Evolutionary conservation across 441 rosid genomes (phyloP).

Genomic region (Bocquillonia castaneifolia): DNA sequence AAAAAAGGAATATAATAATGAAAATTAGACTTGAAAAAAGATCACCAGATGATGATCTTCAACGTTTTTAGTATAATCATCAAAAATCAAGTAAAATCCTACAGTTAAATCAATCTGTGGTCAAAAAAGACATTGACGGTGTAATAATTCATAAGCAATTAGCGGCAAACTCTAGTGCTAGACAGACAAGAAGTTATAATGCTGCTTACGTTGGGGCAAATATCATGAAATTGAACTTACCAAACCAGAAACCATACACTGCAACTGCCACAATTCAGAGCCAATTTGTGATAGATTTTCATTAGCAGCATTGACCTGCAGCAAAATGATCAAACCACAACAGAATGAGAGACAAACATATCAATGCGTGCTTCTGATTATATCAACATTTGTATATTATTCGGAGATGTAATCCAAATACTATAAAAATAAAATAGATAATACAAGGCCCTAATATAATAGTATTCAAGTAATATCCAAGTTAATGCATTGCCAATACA

Average conservation of each 20-base stretch:
- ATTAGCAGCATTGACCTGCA: constrained; percentile 65
- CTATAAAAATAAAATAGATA: neutral
- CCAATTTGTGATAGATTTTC: constrained; percentile 60
- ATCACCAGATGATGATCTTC: neutral
- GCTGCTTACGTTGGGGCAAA: neutral
- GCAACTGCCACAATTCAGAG: constrained; percentile 58
- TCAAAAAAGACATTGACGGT: neutral
- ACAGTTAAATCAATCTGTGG: neutral
- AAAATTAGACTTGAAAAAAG: neutral
- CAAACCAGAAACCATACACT: constrained; percentile 54
- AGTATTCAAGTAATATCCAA: neutral
- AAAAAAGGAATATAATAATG: neutral
- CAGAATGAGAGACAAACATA: constrained; percentile 13
- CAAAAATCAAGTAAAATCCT: neutral
- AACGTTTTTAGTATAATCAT: neutral
- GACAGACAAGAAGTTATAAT: neutral
- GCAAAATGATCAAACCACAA: constrained; percentile 15
- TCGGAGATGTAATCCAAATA: neutral
- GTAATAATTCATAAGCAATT: neutral
- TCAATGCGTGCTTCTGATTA: neutral
- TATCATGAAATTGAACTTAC: constrained; percentile 40
- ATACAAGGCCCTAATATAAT: neutral
- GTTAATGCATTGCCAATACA: neutral
- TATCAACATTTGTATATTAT: neutral
- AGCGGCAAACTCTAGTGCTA: neutral